Evolutionary conservation across 2,329 filamentous ascomycete genomes (phyloP), one percentile per base, ranked within the genome.

Genomic region (Fusarium xylarioides): DNA sequence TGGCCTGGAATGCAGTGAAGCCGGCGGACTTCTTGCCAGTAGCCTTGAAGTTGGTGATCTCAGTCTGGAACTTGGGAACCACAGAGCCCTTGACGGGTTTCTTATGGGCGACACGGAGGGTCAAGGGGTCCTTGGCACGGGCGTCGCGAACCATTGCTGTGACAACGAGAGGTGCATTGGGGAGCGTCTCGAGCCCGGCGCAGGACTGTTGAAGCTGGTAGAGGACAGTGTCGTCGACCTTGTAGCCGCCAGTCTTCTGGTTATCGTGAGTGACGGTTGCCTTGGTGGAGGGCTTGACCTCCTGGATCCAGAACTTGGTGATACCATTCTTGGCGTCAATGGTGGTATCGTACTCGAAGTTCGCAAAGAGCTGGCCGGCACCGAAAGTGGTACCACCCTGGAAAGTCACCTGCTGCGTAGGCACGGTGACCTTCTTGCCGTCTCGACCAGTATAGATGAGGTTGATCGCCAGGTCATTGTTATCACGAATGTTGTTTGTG

Each of bases 271-370:
- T 74, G 8, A 73, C 69, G 5, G 63, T 76, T 7, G 65, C 75
- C 12, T 69, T 71, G 23, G 77, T 78, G 1, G 72, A 75, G 1
- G 73, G 67, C 10, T 70, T 76, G 15, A 64, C 74, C 38, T 79
- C 42, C 42, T 79, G 71, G 16, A 82, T 76, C 65, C 76, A 60
- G 62, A 82, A 82, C 50, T 74, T 79, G 69, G 74, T 77, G 66
- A 82, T 78, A 7, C 80, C 79, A 1, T 67, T 70, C n/a, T 57
- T 63, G 37, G 55, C 30, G 16, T 76, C 63, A 18, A 82, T 43
- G 10, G 66, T 42, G 8, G 76, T 74, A 5, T 66, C 59, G 54
- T 81, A 83, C 60, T 80, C 75, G 60, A 75, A 82, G 70, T 75
- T 82, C 2, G 68, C 54, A 47, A 83, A 82, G 2, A 11, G 32